Percentiles rank a stretch among this genome's conserved stretches.
phyloP scores from a whole-genome alignment of 371 early-diverging fungal genomes.

The Saksenaea oblongispora region DNA sequence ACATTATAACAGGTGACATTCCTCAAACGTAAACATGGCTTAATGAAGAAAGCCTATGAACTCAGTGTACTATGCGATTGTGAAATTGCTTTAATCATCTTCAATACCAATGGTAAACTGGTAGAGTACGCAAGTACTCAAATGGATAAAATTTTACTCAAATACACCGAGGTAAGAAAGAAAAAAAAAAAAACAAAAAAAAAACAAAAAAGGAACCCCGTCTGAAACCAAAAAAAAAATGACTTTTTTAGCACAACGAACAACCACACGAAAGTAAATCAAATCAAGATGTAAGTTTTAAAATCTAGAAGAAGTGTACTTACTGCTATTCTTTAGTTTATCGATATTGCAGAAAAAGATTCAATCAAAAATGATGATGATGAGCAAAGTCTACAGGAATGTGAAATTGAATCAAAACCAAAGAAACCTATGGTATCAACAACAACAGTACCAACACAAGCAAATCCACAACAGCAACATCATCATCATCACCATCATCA shows the following conservation, averaged over 20 bases:
- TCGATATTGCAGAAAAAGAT: neutral
- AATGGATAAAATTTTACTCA: slow-evolving; percentile 89
- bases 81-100: slow-evolving; percentile 94
- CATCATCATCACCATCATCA: slow-evolving; percentile 26
- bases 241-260: slow-evolving; percentile 33
- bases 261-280: slow-evolving; percentile 46
- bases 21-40: slow-evolving; percentile 92
- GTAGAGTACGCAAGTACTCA: slow-evolving; percentile 91
- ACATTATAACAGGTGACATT: slow-evolving; percentile 1
- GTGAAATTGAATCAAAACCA: slow-evolving; percentile 10
- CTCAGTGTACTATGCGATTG: slow-evolving; percentile 95
- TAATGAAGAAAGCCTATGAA: slow-evolving; percentile 99
- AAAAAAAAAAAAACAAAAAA: neutral
- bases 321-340: neutral
- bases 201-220: neutral
- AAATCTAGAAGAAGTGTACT: neutral
- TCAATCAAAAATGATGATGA: neutral
- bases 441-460: slow-evolving; percentile 20
- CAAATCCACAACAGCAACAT: slow-evolving; percentile 11
- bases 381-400: neutral
- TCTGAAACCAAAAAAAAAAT: neutral
- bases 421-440: slow-evolving; percentile 20
- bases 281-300: slow-evolving; percentile 40
- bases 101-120: slow-evolving; percentile 89
- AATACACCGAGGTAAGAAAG: slow-evolving; percentile 82